Evolutionary conservation across 805 yeast species (phyloP).

Genomic region (Sungouiozyma intestinalis): DNA sequence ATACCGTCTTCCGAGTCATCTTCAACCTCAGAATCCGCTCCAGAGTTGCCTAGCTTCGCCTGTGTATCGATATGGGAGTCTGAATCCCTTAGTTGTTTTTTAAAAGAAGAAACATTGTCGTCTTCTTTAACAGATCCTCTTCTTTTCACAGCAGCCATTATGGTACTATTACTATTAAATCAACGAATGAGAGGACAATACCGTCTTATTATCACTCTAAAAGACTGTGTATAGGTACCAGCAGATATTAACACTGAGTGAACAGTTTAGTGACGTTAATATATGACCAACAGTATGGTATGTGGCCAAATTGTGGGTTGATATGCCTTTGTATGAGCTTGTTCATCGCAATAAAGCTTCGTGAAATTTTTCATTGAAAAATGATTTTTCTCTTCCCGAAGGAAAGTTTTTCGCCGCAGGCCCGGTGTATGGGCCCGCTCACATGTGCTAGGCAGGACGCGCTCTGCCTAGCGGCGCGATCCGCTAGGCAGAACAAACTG

Average conservation of each 20-base stretch:
- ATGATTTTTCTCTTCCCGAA: background rate
- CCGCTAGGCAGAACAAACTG: background rate
- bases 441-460: too few relatives aligned
- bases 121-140: background rate
- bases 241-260: background rate
- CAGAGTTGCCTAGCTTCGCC: conserved; percentile 5
- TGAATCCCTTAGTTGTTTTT: background rate
- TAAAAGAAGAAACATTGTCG: background rate
- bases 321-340: background rate
- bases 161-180: background rate
- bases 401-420: background rate
- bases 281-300: background rate
- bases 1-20: conserved; percentile 9
- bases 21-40: conserved; percentile 22
- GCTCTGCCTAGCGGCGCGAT: too few relatives aligned
- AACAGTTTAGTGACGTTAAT: background rate
- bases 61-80: conserved; percentile 6
- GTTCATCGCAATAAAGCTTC: background rate
- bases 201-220: background rate
- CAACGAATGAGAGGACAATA: background rate
- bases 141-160: conserved; percentile 5
- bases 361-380: background rate
- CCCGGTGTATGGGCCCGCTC: too few relatives aligned
- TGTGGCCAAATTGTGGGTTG: background rate
- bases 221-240: background rate